Conservation (phyloP, 2,329 filamentous ascomycete genomes). For the Xylaria sp. region DNA sequence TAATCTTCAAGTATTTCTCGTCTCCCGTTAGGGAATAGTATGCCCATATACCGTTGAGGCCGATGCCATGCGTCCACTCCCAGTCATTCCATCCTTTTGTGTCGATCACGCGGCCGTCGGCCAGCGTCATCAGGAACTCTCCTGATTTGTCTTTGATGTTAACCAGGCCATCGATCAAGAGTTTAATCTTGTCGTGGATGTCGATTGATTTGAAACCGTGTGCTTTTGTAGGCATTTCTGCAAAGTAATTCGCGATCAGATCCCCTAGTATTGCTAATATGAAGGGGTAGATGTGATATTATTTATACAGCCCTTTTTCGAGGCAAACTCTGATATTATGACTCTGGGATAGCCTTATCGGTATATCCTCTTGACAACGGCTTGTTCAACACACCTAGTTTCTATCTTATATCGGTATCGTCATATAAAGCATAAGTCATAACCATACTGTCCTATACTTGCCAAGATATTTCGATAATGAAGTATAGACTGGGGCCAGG, state of each 20-base stretch:
- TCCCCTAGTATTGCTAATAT: background rate
- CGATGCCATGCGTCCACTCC: constrained; percentile 86
- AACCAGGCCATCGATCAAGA: constrained; percentile 77
- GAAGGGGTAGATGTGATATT: background rate
- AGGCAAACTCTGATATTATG: background rate
- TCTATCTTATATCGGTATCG: constrained; percentile 3
- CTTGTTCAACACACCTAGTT: background rate
- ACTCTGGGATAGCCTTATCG: background rate
- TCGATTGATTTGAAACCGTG: constrained; percentile 59
- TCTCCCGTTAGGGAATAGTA: constrained; percentile 80
- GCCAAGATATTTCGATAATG: constrained; percentile 18
- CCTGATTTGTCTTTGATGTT: constrained; percentile 81
- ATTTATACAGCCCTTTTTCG: background rate
- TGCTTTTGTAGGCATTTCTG: constrained; percentile 54
- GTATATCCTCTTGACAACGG: background rate
- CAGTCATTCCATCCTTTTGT: constrained; percentile 87
- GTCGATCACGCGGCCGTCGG: constrained; percentile 80
- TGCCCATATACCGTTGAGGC: constrained; percentile 83
- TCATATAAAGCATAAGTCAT: constrained; percentile 2
- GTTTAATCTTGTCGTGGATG: constrained; percentile 66
- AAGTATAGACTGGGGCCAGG: background rate
- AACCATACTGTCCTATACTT: background rate
- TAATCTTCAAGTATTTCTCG: constrained; percentile 67
- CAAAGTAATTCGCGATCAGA: background rate
- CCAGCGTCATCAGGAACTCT: constrained; percentile 75